Evolutionary conservation across 2,329 filamentous ascomycete genomes (phyloP).

Genomic region (Dactylonectria macrodidyma): DNA sequence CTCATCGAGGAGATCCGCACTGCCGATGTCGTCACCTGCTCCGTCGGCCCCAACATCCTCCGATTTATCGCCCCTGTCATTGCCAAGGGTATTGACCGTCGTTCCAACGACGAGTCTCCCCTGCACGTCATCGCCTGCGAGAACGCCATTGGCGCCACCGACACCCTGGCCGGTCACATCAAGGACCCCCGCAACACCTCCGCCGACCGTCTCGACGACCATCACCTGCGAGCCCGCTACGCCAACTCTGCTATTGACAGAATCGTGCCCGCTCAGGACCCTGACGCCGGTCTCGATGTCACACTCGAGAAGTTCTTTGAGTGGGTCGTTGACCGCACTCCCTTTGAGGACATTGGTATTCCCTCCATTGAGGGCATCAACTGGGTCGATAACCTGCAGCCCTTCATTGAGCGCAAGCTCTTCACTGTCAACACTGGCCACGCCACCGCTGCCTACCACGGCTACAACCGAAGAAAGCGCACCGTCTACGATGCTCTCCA

Average conservation of each 20-base stretch:
- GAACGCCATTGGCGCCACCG: constrained; percentile 96
- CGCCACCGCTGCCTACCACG: constrained; percentile 96
- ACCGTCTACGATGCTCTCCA: constrained; percentile 92
- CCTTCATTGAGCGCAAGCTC: constrained; percentile 99
- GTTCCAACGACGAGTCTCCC: constrained; percentile 75
- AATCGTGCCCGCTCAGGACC: constrained; percentile 93
- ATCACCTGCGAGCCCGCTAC: constrained; percentile 85
- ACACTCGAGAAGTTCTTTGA: constrained; percentile 99
- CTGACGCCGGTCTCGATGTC: constrained; percentile 86
- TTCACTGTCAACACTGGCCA: constrained; percentile 99
- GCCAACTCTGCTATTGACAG: constrained; percentile 99
- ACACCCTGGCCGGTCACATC: constrained; percentile 87
- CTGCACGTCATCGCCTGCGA: constrained; percentile 97
- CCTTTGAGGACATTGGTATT: constrained; percentile 77
- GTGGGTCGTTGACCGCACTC: constrained; percentile 94
- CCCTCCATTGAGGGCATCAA: constrained; percentile 90
- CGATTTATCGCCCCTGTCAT: constrained; percentile 97
- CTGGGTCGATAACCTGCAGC: constrained; percentile 91
- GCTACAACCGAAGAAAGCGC: constrained; percentile 86
- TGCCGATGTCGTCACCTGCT: constrained; percentile 94
- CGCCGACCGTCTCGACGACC: constrained; percentile 75
- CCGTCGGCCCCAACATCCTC: constrained; percentile 95
- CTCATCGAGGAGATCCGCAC: constrained; percentile 88
- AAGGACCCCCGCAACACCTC: constrained; percentile 81
- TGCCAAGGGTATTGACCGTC: constrained; percentile 90